Percentiles rank a stretch among this genome's conserved stretches.
phyloP scores from a whole-genome alignment of 2,329 filamentous ascomycete genomes.

The Davidsoniella australis region DNA sequence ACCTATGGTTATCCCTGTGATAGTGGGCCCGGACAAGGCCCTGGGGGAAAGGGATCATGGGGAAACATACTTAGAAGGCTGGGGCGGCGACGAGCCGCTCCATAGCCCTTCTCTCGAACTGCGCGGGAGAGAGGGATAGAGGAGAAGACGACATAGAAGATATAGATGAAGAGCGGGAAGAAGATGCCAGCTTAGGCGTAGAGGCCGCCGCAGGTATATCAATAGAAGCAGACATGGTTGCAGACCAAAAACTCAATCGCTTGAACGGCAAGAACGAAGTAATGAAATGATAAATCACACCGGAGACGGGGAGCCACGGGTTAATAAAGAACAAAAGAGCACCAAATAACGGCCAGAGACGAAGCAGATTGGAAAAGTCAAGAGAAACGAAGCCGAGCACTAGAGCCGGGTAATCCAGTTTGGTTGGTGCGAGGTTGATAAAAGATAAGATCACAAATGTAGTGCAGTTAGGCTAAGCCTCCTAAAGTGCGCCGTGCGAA shows the following conservation, averaged over 20 bases:
- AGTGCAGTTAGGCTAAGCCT: too few relatives aligned
- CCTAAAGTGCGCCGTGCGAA: too few relatives aligned
- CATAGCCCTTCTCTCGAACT: slow-evolving; percentile 7
- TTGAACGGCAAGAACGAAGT: background rate
- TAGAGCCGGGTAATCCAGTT: too few relatives aligned
- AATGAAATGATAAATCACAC: background rate
- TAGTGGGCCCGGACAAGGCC: too few relatives aligned
- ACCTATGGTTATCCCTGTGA: background rate
- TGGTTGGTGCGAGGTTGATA: too few relatives aligned
- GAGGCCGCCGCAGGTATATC: slow-evolving; percentile 38
- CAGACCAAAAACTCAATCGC: background rate
- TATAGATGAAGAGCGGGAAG: slow-evolving; percentile 24
- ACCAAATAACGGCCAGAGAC: background rate
- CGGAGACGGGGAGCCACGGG: background rate
- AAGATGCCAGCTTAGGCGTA: slow-evolving; percentile 18
- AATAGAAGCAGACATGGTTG: slow-evolving; percentile 50
- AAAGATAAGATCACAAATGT: too few relatives aligned
- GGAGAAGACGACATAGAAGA: slow-evolving; percentile 33
- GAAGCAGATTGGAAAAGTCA: background rate
- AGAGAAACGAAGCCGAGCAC: too few relatives aligned
- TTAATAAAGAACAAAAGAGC: background rate
- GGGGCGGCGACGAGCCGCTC: slow-evolving; percentile 29
- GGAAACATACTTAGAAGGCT: slow-evolving; percentile 40
- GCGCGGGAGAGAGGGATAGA: slow-evolving; percentile 27
- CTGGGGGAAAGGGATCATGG: background rate